A percentile compares a stretch with the other conserved stretches of the same genome.
Evolutionary conservation across 495 filamentous ascomycete species (phyloP).

Genomic region (Xylaria acuta): DNA sequence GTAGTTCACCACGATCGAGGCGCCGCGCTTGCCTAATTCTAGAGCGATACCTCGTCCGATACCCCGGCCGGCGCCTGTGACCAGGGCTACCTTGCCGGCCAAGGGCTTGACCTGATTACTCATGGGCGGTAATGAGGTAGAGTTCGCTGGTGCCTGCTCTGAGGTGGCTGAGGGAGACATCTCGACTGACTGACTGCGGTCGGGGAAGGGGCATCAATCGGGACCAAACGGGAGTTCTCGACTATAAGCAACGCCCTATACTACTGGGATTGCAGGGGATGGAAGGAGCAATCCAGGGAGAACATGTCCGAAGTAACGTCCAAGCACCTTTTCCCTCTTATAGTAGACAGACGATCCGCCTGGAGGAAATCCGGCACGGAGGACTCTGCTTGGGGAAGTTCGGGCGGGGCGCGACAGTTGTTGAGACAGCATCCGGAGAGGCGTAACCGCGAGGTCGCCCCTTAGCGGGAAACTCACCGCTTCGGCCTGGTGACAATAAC

Average conservation of each 20-base stretch:
- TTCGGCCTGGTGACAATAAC: background rate
- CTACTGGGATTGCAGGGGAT: background rate
- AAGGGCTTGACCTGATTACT: slow-evolving; percentile 45
- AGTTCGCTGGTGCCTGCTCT: slow-evolving; percentile 11
- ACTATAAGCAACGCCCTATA: background rate
- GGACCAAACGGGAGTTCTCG: background rate
- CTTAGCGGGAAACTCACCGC: background rate
- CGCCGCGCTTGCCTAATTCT: slow-evolving; percentile 77
- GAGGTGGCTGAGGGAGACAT: slow-evolving; percentile 35
- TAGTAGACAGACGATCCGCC: background rate
- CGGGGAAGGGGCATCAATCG: background rate
- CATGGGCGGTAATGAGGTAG: slow-evolving; percentile 26
- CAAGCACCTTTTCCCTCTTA: slow-evolving; percentile 8
- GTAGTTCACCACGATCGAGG: slow-evolving; percentile 81
- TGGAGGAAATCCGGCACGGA: slow-evolving; percentile 14
- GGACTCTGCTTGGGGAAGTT: slow-evolving; percentile 21
- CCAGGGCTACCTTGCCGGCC: slow-evolving; percentile 71
- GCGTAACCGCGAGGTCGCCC: background rate
- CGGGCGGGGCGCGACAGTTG: background rate
- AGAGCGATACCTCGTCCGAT: slow-evolving; percentile 80
- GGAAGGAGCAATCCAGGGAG: background rate
- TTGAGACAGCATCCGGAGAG: background rate
- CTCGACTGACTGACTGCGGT: background rate
- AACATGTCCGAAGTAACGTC: background rate
- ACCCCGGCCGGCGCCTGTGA: slow-evolving; percentile 71